These are phyloP conservation scores for Tritrichomonas foetus DNA, from an alignment of 208 protist species.

Conservation along the genomic window DNA sequence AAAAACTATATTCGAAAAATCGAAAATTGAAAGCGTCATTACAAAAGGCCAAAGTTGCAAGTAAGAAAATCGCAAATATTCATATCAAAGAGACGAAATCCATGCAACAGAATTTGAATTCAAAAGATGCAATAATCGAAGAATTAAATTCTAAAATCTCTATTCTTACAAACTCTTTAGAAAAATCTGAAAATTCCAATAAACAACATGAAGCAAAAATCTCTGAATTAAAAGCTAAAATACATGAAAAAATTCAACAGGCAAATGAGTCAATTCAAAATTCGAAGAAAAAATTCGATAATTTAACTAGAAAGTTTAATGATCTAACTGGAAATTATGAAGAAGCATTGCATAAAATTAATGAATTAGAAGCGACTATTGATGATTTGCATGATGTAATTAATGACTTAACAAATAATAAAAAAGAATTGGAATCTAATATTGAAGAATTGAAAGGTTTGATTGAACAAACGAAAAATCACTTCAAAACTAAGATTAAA, in stretches of 20 bases:
- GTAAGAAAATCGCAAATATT: neutral
- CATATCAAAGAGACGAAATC: no score
- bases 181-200: neutral
- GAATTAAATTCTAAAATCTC: neutral
- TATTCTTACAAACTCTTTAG: no score
- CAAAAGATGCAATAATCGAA: neutral
- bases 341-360: neutral
- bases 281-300: neutral
- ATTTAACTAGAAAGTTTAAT: neutral
- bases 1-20: neutral
- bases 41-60: neutral
- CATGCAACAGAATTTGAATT: neutral
- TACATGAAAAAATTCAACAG: neutral
- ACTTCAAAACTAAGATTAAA: no score
- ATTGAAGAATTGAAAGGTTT: no score
- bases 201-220: neutral
- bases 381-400: no score
- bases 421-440: no score
- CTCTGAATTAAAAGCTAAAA: neutral
- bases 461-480: no score
- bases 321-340: neutral
- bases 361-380: neutral
- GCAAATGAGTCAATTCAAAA: neutral
- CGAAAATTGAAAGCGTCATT: neutral
- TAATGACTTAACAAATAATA: no score